Conservation (phyloP, 257 asterid genomes). For the Solanum pinnatisectum region DNA sequence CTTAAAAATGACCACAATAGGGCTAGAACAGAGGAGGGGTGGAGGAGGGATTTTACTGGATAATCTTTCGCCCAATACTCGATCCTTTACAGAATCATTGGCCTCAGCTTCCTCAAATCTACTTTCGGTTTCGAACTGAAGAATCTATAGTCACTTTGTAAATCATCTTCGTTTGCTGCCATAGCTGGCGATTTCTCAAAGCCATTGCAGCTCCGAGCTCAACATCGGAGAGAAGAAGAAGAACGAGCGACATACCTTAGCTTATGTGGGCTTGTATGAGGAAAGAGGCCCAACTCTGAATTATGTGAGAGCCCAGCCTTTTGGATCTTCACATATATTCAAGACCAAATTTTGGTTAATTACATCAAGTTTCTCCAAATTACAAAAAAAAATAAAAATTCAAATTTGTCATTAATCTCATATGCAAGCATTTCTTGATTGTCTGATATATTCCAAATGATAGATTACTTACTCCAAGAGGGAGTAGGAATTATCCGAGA, state of each 20-base stretch:
- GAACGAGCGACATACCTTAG: not conserved
- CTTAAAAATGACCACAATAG: no score
- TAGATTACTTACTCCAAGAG: no score
- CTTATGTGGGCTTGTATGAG: not conserved
- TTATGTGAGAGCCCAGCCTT: not conserved
- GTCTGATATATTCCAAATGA: no score
- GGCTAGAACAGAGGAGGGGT: no score
- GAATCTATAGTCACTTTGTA: not conserved
- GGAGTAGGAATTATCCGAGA: no score
- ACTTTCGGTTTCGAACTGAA: not conserved
- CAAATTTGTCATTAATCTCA: no score
- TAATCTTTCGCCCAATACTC: conserved; percentile 63
- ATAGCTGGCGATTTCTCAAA: not conserved
- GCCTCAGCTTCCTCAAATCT: conserved; percentile 56
- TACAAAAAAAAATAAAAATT: no score
- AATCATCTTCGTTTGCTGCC: not conserved
- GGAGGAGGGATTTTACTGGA: conserved; percentile 24
- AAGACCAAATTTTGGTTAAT: not conserved
- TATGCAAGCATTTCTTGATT: no score
- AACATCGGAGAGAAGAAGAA: not conserved
- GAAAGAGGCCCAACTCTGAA: not conserved
- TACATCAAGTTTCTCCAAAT: not conserved
- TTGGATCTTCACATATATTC: not conserved
- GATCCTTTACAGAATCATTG: conserved; percentile 66
- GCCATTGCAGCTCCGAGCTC: not conserved